Percentiles rank a stretch among this genome's conserved stretches.
phyloP scores from a whole-genome alignment of 2,329 filamentous ascomycete species.

The Fusarium penzigii region DNA sequence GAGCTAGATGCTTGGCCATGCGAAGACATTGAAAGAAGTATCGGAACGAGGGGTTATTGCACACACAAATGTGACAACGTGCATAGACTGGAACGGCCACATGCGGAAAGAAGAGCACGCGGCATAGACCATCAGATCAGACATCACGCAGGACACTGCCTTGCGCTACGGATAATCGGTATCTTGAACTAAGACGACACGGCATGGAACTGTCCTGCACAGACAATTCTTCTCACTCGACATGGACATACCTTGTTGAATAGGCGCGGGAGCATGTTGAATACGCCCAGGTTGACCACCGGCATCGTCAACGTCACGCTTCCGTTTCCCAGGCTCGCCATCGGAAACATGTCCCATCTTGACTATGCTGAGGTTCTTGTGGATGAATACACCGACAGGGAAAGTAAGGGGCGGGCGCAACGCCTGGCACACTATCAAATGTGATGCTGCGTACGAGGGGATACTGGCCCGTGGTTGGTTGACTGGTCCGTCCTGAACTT shows the following conservation, averaged over 20 bases:
- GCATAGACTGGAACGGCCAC: conserved; percentile 8
- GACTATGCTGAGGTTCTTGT: conserved; percentile 5
- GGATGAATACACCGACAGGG: conserved; percentile 6
- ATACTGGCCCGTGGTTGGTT: too few relatives aligned
- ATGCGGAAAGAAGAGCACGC: conserved; percentile 4
- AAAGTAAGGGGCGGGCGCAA: not conserved
- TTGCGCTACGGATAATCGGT: conserved; percentile 21
- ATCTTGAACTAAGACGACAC: conserved; percentile 19
- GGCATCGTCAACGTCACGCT: conserved; percentile 48
- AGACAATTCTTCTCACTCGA: conserved; percentile 18
- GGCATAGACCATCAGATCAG: conserved; percentile 5
- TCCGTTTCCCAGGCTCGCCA: conserved; percentile 48
- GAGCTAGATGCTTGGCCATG: conserved; percentile 17
- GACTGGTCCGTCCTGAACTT: too few relatives aligned
- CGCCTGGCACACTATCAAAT: conserved; percentile 1
- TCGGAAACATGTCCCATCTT: conserved; percentile 46
- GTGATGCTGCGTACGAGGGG: not conserved
- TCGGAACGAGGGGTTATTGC: conserved; percentile 8
- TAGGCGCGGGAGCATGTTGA: conserved; percentile 41
- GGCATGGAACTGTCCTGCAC: conserved; percentile 16
- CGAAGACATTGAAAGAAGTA: conserved; percentile 9
- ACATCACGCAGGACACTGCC: conserved; percentile 4
- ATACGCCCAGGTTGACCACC: conserved; percentile 39
- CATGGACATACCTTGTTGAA: conserved; percentile 48
- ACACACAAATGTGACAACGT: conserved; percentile 9